Conservation (phyloP, 1,284 basidiomycete genomes). For the Ceratorhiza oryzae-sativae region DNA sequence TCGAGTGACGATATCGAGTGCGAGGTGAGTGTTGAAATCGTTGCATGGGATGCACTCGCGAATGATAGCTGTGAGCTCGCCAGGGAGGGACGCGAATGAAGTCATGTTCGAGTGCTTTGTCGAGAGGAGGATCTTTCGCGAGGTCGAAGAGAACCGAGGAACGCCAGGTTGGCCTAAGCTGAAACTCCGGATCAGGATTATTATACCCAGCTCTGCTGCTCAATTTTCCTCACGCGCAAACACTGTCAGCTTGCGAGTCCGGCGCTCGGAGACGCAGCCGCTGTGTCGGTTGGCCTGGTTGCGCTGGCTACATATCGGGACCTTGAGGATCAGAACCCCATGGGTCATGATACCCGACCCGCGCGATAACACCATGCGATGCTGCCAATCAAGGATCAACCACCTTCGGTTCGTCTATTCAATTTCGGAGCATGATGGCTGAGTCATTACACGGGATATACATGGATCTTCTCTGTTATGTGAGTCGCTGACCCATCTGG, state of each 20-base stretch:
- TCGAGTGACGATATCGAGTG: slow-evolving; percentile 21
- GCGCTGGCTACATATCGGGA: background rate
- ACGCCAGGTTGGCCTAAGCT: slow-evolving; percentile 32
- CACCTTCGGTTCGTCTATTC: slow-evolving; percentile 3
- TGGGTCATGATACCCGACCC: background rate
- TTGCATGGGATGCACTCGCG: slow-evolving; percentile 25
- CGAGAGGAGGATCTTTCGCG: slow-evolving; percentile 12
- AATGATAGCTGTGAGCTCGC: slow-evolving; percentile 30
- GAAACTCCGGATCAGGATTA: slow-evolving; percentile 29
- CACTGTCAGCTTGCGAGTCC: background rate
- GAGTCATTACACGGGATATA: background rate
- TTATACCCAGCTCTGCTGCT: slow-evolving; percentile 17
- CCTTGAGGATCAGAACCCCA: slow-evolving; percentile 28
- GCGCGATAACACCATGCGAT: background rate
- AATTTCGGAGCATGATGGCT: background rate
- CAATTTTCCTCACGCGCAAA: slow-evolving; percentile 17
- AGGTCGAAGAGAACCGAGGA: slow-evolving; percentile 25
- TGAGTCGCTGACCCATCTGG: slow-evolving; percentile 1
- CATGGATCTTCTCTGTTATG: slow-evolving; percentile 24
- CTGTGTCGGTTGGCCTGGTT: slow-evolving; percentile 2
- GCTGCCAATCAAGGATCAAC: slow-evolving; percentile 16
- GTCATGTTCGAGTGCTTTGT: slow-evolving; percentile 22
- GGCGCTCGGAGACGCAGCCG: background rate
- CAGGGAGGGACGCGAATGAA: slow-evolving; percentile 29
- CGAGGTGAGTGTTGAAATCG: slow-evolving; percentile 33